These are phyloP conservation scores for Botrytis deweyae DNA, from an alignment of 2,329 filamentous ascomycete genomes.

Conservation along the genomic window DNA sequence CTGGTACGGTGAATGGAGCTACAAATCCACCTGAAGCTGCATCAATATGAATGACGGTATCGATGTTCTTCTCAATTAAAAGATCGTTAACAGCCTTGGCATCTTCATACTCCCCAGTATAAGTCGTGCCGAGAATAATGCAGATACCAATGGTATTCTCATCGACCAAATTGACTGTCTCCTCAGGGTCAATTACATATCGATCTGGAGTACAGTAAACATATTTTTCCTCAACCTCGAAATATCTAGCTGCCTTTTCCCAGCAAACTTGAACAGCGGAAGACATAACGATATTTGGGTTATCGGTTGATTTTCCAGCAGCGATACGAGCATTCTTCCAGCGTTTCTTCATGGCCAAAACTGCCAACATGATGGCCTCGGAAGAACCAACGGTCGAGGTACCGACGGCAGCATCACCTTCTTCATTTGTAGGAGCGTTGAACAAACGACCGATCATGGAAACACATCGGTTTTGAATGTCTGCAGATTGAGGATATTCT, in stretches of 20 bases:
- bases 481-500: constrained; percentile 76
- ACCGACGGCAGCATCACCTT: constrained; percentile 68
- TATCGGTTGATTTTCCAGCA: constrained; percentile 75
- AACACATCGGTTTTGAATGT: constrained; percentile 89
- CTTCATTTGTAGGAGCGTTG: constrained; percentile 64
- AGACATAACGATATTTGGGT: constrained; percentile 93
- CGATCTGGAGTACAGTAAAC: constrained; percentile 62
- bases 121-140: constrained; percentile 86
- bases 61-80: constrained; percentile 69
- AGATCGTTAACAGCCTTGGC: constrained; percentile 90
- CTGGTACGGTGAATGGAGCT: constrained; percentile 82
- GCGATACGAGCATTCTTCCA: constrained; percentile 87
- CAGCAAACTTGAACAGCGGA: constrained; percentile 95
- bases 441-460: constrained; percentile 89
- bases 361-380: constrained; percentile 80
- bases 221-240: constrained; percentile 88
- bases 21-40: constrained; percentile 92
- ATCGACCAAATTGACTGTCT: constrained; percentile 60
- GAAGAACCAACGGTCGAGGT: constrained; percentile 88
- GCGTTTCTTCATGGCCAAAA: constrained; percentile 90
- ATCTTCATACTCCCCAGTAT: constrained; percentile 88
- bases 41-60: constrained; percentile 90
- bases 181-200: constrained; percentile 62
- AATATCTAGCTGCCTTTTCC: constrained; percentile 89
- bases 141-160: constrained; percentile 88